Evolutionary conservation across 78 protist genomes (phyloP).

Genomic region (Dictyostelium firmibasis): DNA sequence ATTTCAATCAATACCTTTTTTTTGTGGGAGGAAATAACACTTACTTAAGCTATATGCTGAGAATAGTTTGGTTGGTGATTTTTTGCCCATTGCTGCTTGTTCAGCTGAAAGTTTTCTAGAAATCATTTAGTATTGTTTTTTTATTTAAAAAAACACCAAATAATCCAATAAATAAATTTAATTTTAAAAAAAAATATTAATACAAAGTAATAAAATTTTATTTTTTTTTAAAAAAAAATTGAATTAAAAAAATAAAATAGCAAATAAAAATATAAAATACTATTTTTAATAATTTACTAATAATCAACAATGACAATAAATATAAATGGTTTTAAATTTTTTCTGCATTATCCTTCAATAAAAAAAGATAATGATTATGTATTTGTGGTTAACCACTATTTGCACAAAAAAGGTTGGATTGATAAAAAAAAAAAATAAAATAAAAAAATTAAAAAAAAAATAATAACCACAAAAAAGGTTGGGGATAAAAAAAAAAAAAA

Average conservation of each 20-base stretch:
- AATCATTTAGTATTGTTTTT: not conserved
- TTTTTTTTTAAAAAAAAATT: too few relatives aligned
- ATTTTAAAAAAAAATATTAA: not conserved
- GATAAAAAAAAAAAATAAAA: not conserved
- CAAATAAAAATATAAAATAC: not conserved
- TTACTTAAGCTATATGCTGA: not conserved
- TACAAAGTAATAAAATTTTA: too few relatives aligned
- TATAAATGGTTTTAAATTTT: not conserved
- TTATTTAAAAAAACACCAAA: too few relatives aligned
- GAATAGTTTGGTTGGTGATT: constrained; percentile 43
- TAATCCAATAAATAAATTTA: not conserved
- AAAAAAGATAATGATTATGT: too few relatives aligned
- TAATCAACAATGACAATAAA: not conserved
- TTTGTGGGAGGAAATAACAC: not conserved
- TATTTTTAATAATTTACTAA: not conserved
- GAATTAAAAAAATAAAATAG: too few relatives aligned
- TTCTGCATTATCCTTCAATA: too few relatives aligned
- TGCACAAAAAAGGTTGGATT: not conserved
- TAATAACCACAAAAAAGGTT: not conserved
- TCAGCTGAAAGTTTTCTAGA: not conserved
- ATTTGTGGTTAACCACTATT: not conserved
- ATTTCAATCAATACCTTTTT: not conserved
- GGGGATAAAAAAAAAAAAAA: not conserved
- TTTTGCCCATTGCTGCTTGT: not conserved
- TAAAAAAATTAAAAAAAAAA: not conserved